Base-by-base conservation (phyloP, 140 eudicot genomes). In the Senecio squalidus region DNA sequence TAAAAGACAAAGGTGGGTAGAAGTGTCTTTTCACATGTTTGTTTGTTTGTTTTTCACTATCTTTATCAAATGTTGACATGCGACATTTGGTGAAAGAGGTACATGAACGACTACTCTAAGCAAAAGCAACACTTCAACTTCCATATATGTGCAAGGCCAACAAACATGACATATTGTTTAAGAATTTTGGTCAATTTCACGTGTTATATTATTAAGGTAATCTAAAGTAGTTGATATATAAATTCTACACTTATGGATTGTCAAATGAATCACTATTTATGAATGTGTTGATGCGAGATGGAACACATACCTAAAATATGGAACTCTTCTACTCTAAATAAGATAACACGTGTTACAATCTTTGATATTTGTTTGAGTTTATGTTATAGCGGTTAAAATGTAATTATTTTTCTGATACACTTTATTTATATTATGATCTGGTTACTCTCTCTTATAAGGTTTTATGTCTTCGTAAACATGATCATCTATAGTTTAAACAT, bases 71-170 rank as follows among this genome's bases (percentile, higher is more conserved):
- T 38, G 67, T 56, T 55, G 77, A 72, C 61, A 30, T 64, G 49
- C 67, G 31, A 72, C 61, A 38, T 72, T 64, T 57, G 77, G 72
- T 64, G 72, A 72, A 64, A 72, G 50, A 58, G 62, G 49, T 38
- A 64, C 49, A 58, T 34, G 67, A 55, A 39, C 70, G 47, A 28
- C 77, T 28, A 29, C 62, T 39, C 72, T 57, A 72, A 48, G 77
- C 77, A 47, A 72, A 72, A 72, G 72, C 77, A 72, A 72, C 77
- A 48, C 71, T 72, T 64, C 62, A 72, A 72, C 77, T 72, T 64
- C 72, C 48, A 48, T 33, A 27, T 47, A 55, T 23, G 58, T n/a
- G 48, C 55, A 30, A 28, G 28, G 52, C 24, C 69, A 70, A 47
- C 69, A 70, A 70, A 60, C 75, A 29, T 49, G 17, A 9, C 48